Evolutionary conservation across 495 filamentous ascomycete species (phyloP).

Genomic region (Penicillium taxi): DNA sequence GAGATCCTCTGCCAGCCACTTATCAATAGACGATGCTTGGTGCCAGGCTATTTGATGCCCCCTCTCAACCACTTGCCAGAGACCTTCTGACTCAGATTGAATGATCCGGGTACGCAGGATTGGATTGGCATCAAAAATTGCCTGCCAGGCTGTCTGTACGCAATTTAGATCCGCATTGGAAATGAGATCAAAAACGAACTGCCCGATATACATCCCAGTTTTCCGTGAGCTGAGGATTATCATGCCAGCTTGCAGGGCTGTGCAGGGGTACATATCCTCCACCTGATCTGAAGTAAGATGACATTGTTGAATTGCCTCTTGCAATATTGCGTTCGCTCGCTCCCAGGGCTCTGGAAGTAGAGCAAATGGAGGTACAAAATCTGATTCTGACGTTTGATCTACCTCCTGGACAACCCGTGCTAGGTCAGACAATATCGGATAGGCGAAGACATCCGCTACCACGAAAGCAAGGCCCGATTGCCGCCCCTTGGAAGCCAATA

Average conservation of each 20-base stretch:
- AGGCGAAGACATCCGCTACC: background rate
- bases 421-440: too few species aligned
- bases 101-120: background rate
- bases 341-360: background rate
- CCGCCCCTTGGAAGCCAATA: background rate
- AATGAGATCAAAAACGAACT: slow-evolving; percentile 44
- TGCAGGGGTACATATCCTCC: slow-evolving; percentile 42
- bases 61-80: too few species aligned
- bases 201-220: slow-evolving; percentile 38
- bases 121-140: background rate
- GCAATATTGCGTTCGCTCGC: background rate
- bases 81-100: too few species aligned
- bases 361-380: background rate
- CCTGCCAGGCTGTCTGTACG: slow-evolving; percentile 33
- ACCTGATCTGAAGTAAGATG: slow-evolving; percentile 6
- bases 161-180: slow-evolving; percentile 19
- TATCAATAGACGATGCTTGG: background rate
- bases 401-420: background rate
- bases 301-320: background rate
- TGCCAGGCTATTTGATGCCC: too few species aligned
- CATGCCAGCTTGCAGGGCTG: slow-evolving; percentile 44
- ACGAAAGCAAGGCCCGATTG: background rate
- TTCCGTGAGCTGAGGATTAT: background rate
- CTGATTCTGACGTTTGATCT: background rate
- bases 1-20: too few species aligned